A percentile compares a stretch with the other conserved stretches of the same genome.
phyloP scores from a whole-genome alignment of 139 green algal genomes.

The Tetraselmis striata region DNA sequence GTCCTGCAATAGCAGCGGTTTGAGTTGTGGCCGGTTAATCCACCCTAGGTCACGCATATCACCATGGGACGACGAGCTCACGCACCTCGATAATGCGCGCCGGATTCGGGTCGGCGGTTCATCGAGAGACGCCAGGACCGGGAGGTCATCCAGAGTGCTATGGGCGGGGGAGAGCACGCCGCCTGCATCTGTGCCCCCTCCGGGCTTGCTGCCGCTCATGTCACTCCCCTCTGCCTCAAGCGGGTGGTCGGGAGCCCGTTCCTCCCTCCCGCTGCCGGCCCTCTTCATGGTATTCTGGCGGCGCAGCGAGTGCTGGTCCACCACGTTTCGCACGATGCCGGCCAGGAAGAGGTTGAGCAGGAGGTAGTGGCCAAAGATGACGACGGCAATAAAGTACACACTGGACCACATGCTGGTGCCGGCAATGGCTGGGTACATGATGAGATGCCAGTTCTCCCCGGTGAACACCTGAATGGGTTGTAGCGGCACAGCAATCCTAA shows the following conservation, averaged over 20 bases:
- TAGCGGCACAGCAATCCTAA: too few species aligned
- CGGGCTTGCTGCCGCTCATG: too few species aligned
- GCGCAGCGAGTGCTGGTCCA: not conserved
- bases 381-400: slow-evolving; percentile 5
- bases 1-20: too few species aligned
- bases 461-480: not conserved
- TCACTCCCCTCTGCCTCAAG: not conserved
- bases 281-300: not conserved
- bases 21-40: too few species aligned
- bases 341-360: slow-evolving; percentile 17
- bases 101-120: too few species aligned
- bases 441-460: slow-evolving; percentile 7
- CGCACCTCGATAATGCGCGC: not conserved
- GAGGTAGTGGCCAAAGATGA: slow-evolving; percentile 12
- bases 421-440: not conserved
- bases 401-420: not conserved
- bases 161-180: too few species aligned
- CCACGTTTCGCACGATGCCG: not conserved
- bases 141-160: not conserved
- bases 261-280: not conserved
- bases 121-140: too few species aligned
- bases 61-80: too few species aligned
- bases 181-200: too few species aligned
- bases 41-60: too few species aligned
- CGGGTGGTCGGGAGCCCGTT: not conserved